Percentiles rank a stretch among this genome's conserved stretches.
phyloP scores from a whole-genome alignment of 805 yeast species.

The Deakozyma indianensis region DNA sequence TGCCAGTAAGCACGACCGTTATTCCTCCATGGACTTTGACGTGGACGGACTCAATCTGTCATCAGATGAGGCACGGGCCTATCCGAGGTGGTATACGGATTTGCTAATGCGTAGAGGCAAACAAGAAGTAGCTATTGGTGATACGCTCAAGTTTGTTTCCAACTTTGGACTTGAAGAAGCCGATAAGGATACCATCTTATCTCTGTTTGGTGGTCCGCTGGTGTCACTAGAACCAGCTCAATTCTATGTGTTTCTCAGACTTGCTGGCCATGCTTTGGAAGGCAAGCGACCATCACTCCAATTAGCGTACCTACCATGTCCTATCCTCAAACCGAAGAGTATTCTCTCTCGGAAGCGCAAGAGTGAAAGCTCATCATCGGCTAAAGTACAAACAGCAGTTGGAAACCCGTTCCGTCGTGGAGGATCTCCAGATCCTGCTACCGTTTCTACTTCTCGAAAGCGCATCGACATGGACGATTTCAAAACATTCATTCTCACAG shows the following conservation, averaged over 20 bases:
- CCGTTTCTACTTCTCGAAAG: constrained; percentile 18
- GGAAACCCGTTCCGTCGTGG: constrained; percentile 14
- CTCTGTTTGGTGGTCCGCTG: constrained; percentile 19
- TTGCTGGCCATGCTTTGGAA: constrained; percentile 55
- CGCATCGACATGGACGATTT: constrained; percentile 68
- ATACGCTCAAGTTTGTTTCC: constrained; percentile 62
- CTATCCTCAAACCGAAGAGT: constrained; percentile 68
- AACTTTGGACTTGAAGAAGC: constrained; percentile 54
- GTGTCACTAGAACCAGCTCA: constrained; percentile 70
- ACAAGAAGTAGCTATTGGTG: constrained; percentile 52
- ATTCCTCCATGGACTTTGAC: neutral
- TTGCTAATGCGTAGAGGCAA: constrained; percentile 54
- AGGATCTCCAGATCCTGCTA: neutral
- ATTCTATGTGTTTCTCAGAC: constrained; percentile 74
- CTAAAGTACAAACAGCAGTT: constrained; percentile 3
- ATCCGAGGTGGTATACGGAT: constrained; percentile 87
- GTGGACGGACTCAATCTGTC: constrained; percentile 40
- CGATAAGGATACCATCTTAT: constrained; percentile 27
- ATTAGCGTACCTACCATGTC: constrained; percentile 31
- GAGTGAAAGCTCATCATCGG: constrained; percentile 4
- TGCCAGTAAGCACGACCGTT: too few species aligned
- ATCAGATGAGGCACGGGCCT: constrained; percentile 66
- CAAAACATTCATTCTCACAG: constrained; percentile 71
- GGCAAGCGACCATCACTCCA: constrained; percentile 32
- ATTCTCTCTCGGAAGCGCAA: constrained; percentile 48